Evolutionary conservation across 2,329 filamentous ascomycete species (phyloP), one percentile per base, ranked within the genome.

Genomic region (Colletotrichum simmondsii): DNA sequence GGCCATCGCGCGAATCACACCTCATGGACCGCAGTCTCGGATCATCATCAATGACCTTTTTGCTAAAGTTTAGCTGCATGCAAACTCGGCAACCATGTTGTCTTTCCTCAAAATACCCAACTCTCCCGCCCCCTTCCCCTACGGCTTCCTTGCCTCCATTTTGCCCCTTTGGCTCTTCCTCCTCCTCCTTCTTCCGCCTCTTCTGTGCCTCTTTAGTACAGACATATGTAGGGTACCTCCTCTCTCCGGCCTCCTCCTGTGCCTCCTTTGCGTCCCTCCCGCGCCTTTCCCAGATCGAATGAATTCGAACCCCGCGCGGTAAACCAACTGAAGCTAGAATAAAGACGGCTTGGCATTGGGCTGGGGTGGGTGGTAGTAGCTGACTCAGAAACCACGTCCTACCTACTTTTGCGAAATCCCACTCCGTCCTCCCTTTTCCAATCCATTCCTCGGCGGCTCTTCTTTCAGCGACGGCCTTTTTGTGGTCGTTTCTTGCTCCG

Each of bases 381-480:
- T 72, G 69, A 72, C 69, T 72, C 70, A 72, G 59, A 72, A 35
- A 52, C 35, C 35, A 49, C 35, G 28, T 42, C 37, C 65, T 19
- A 42, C 59, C 65, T 19, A 42, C 37, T 42, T 68, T 59, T 46
- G 58, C 37, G 37, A 42, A 71, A 71, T 35, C 35, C 52, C 58
- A 56, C 56, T 22, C 37, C 52, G 12, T 22, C 14, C 53, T 53
- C 65, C 32, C 37, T 60, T 10, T 26, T 35, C 32, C 28, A 49
- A 30, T n/a, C 19, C 12, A 24, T 35, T 49, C 42, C 42, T 49
- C 42, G 8, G 16, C 19, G 42, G 42, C 42, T 49, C 42, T n/a
- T 56, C 62, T 46, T 54, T 68, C 49, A 52, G 35, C 42, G 37
- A n/a, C 28, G 35, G 35, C 42, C 14, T 28, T 26, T 12, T 49